Evolutionary conservation across 1,284 basidiomycete genomes (phyloP).

Genomic region (Cryptococcus floricola): DNA sequence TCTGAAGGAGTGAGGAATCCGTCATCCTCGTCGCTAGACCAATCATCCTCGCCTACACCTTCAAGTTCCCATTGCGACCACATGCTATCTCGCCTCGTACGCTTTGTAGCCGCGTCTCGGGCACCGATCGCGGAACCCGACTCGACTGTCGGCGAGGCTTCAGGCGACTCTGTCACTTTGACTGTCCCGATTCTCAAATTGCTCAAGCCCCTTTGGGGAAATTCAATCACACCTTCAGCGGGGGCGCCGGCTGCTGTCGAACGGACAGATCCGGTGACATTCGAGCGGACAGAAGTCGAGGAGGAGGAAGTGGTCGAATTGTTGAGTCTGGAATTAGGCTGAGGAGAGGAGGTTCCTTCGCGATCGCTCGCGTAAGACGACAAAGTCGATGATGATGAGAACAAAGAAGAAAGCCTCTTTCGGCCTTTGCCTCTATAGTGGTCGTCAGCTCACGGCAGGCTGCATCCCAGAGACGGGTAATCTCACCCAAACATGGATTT

Average conservation of each 20-base stretch:
- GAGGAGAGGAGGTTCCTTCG: conserved; percentile 10
- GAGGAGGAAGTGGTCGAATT: conserved; percentile 24
- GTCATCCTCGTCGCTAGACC: conserved; percentile 18
- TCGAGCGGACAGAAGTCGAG: conserved; percentile 26
- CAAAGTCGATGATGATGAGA: conserved; percentile 31
- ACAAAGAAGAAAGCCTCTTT: conserved; percentile 37
- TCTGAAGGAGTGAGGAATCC: conserved; percentile 46
- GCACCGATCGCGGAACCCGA: not conserved
- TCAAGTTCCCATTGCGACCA: conserved; percentile 46
- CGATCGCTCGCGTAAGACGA: conserved; percentile 18
- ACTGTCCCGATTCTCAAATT: conserved; percentile 4
- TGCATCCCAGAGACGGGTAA: not conserved
- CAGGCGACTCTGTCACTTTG: conserved; percentile 4
- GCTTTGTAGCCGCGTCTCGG: not conserved
- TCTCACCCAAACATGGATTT: conserved; percentile 20
- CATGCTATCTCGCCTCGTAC: conserved; percentile 26
- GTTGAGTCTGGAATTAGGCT: conserved; percentile 12
- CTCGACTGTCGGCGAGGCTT: conserved; percentile 19
- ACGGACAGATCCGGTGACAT: not conserved
- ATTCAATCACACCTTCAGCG: not conserved
- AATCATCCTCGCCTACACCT: conserved; percentile 19
- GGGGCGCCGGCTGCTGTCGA: conserved; percentile 1
- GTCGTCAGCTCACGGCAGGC: not conserved
- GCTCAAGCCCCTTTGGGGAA: conserved; percentile 1
- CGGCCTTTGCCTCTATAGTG: conserved; percentile 25